Conservation (phyloP, 225 moss, liverwort and hornwort species). For the Pseudoscleropodium purum region DNA sequence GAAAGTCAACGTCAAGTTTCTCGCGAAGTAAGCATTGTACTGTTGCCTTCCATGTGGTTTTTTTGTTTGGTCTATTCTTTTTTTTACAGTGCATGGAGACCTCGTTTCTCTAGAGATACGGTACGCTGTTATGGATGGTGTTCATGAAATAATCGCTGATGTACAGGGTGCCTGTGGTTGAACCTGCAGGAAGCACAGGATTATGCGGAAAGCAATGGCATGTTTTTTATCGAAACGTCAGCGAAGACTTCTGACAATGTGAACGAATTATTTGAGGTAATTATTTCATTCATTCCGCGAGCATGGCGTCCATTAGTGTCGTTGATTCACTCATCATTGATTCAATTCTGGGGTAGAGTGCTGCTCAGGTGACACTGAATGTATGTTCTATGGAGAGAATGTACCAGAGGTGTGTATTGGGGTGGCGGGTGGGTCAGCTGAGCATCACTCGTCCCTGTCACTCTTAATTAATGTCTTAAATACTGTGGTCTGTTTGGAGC, state of each 20-base stretch:
- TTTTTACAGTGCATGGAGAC: neutral
- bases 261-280: slow-evolving; percentile 84
- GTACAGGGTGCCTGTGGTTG: neutral
- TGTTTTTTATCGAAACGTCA: slow-evolving; percentile 96
- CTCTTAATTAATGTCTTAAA: neutral
- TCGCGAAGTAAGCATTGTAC: slow-evolving; percentile 40
- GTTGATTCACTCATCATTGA: neutral
- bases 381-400: neutral
- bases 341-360: neutral
- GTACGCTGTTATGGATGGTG: neutral
- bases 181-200: slow-evolving; percentile 60
- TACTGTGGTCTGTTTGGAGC: neutral
- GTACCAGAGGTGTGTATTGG: neutral
- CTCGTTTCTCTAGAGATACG: neutral
- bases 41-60: neutral
- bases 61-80: neutral
- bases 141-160: neutral
- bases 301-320: neutral
- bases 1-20: slow-evolving; percentile 67
- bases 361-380: neutral
- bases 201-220: slow-evolving; percentile 84
- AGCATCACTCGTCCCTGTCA: neutral
- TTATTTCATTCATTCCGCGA: neutral
- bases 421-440: neutral
- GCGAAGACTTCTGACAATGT: slow-evolving; percentile 91